phyloP scores from a whole-genome alignment of 129 eudicot genomes.

The Chrysanthemum lavandulifolium region DNA sequence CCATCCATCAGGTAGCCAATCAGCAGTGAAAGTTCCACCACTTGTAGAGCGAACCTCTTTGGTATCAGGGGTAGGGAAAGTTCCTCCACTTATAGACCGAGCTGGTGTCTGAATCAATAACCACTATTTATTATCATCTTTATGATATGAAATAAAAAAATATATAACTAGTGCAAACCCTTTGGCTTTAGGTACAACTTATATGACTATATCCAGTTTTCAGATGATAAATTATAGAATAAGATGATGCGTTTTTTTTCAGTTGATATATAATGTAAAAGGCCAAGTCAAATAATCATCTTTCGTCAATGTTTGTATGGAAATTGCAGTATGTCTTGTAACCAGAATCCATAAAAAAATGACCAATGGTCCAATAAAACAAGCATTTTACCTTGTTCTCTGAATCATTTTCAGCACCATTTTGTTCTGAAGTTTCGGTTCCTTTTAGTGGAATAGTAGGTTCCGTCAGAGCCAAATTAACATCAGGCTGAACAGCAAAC shows the following conservation, averaged over 20 bases:
- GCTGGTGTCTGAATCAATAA: slow-evolving; percentile 22
- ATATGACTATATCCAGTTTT: too few species aligned
- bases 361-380: slow-evolving; percentile 6
- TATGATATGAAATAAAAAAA: not conserved
- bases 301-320: not conserved
- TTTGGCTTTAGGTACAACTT: too few species aligned
- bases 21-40: slow-evolving; percentile 20
- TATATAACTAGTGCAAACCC: not conserved
- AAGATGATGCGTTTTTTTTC: too few species aligned
- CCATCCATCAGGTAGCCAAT: slow-evolving; percentile 76
- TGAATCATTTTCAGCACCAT: slow-evolving; percentile 20
- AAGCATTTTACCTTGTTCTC: slow-evolving; percentile 26
- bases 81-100: slow-evolving; percentile 29
- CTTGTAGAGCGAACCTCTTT: slow-evolving; percentile 13
- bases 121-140: not conserved
- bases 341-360: not conserved
- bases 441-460: slow-evolving; percentile 15
- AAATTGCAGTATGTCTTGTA: too few species aligned
- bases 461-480: slow-evolving; percentile 10
- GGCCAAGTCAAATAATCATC: not conserved
- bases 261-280: not conserved
- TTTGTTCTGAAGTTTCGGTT: slow-evolving; percentile 27
- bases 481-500: slow-evolving; percentile 25
- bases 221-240: too few species aligned
- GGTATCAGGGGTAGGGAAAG: slow-evolving; percentile 20